A percentile compares a stretch with the other conserved stretches of the same genome.
These are phyloP conservation scores for Actinomortierella ambigua DNA, from an alignment of 371 early-diverging fungal species.

Conservation along the genomic window DNA sequence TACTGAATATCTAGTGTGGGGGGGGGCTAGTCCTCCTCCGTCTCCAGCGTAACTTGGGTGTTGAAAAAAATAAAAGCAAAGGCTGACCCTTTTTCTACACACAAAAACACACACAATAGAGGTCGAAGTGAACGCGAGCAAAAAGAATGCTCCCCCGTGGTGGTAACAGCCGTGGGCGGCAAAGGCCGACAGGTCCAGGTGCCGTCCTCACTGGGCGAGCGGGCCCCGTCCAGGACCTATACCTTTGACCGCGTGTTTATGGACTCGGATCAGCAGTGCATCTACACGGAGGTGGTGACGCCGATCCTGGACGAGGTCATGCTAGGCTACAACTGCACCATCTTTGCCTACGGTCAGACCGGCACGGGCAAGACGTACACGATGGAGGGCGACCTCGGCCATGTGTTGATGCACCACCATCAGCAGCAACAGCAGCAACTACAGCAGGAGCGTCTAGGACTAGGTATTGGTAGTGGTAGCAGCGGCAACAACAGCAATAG, in stretches of 20 bases:
- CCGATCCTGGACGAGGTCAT: constrained; percentile 86
- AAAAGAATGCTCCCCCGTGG: constrained; percentile 35
- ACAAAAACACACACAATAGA: background rate
- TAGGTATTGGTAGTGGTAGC: too few species aligned
- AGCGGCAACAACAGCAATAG: too few species aligned
- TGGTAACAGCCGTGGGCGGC: constrained; percentile 16
- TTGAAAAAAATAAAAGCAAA: background rate
- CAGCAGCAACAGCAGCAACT: constrained; percentile 3
- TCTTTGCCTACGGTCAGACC: constrained; percentile 96
- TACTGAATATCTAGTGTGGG: background rate
- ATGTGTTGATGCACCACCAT: constrained; percentile 30
- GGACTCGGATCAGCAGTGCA: constrained; percentile 75
- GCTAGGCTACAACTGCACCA: constrained; percentile 90
- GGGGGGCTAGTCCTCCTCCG: background rate
- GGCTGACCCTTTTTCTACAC: too few species aligned
- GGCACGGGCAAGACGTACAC: constrained; percentile 93
- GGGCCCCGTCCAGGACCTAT: constrained; percentile 67
- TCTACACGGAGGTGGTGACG: constrained; percentile 85
- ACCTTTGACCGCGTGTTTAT: constrained; percentile 94
- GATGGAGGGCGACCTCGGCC: constrained; percentile 83
- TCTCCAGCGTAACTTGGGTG: background rate
- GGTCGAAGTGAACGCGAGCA: constrained; percentile 31
- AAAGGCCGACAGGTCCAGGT: constrained; percentile 37
- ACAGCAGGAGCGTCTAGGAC: too few species aligned
- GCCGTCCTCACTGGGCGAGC: constrained; percentile 38